Evolutionary conservation across 768 basidiomycete genomes (phyloP).

Genomic region (Suillus lakei): DNA sequence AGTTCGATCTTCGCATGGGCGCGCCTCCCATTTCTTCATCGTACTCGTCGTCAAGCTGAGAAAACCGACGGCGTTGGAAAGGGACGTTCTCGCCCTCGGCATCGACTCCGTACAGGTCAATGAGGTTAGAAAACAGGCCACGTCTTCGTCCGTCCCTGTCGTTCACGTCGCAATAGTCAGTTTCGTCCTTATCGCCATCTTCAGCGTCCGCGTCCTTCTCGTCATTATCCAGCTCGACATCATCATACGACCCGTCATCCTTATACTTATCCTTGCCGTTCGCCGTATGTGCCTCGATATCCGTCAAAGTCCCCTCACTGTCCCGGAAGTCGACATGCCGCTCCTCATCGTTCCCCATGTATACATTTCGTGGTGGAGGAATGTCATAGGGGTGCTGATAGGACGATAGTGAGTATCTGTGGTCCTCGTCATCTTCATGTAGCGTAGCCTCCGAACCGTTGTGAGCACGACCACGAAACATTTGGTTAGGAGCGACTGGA

Average conservation of each 20-base stretch:
- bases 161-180: constrained; percentile 21
- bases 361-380: constrained; percentile 51
- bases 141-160: constrained; percentile 29
- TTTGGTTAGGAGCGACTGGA: not conserved
- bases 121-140: constrained; percentile 34
- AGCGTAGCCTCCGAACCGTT: not conserved
- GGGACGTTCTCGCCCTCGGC: constrained; percentile 10
- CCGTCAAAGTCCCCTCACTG: constrained; percentile 24
- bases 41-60: constrained; percentile 13
- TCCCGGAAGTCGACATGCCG: constrained; percentile 47
- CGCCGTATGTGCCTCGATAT: constrained; percentile 27
- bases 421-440: constrained; percentile 30
- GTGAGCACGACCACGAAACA: not conserved
- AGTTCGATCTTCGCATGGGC: constrained; percentile 41
- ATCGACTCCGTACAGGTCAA: constrained; percentile 34
- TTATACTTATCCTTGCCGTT: constrained; percentile 7
- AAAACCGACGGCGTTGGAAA: constrained; percentile 8
- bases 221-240: constrained; percentile 18
- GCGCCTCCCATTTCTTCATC: constrained; percentile 14
- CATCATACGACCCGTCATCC: constrained; percentile 23
- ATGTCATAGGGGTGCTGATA: constrained; percentile 69
- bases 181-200: not conserved
- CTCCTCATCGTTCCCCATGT: constrained; percentile 27
- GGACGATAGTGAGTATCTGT: constrained; percentile 55
- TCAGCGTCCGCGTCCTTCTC: not conserved